phyloP scores from a whole-genome alignment of 1,139 yeast genomes.

The Candida dubliniensis region DNA sequence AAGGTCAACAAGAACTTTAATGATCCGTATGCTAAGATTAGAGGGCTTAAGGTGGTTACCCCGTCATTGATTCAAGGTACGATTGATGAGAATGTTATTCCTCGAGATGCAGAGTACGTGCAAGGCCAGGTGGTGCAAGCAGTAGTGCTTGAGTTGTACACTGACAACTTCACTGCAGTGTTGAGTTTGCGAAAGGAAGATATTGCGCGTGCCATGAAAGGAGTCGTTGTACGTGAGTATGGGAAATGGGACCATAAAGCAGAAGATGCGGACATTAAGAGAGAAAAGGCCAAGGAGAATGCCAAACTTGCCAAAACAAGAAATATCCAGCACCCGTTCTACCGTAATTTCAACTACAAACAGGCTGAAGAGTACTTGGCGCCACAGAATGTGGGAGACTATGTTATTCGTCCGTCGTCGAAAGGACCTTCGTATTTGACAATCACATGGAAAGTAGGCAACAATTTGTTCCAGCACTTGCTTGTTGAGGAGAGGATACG shows the following conservation, averaged over 20 bases:
- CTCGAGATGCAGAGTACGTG: slow-evolving; percentile 48
- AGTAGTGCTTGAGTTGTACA: slow-evolving; percentile 67
- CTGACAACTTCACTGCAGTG: slow-evolving; percentile 70
- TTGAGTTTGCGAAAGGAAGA: slow-evolving; percentile 71
- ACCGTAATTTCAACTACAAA: slow-evolving; percentile 74
- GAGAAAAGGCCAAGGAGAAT: slow-evolving; percentile 58
- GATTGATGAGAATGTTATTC: slow-evolving; percentile 66
- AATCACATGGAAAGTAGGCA: slow-evolving; percentile 95
- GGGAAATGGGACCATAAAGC: slow-evolving; percentile 82
- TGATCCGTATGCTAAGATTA: slow-evolving; percentile 35
- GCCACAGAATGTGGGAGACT: slow-evolving; percentile 84
- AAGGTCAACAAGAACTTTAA: slow-evolving; percentile 50
- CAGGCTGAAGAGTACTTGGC: slow-evolving; percentile 96
- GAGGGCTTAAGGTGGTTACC: slow-evolving; percentile 59
- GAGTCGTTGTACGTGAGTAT: slow-evolving; percentile 54
- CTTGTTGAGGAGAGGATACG: slow-evolving; percentile 71
- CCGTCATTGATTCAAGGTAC: slow-evolving; percentile 77
- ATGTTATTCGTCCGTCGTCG: slow-evolving; percentile 93
- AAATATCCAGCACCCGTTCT: slow-evolving; percentile 88
- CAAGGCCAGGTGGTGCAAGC: slow-evolving; percentile 88
- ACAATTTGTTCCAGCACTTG: slow-evolving; percentile 86
- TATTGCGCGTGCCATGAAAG: slow-evolving; percentile 56
- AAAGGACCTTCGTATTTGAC: slow-evolving; percentile 86
- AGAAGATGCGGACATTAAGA: slow-evolving; percentile 64
- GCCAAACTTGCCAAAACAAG: slow-evolving; percentile 58